A percentile compares a stretch with the other conserved stretches of the same genome.
Conservation (phyloP, 129 eudicot genomes). For the Sambucus nigra region DNA sequence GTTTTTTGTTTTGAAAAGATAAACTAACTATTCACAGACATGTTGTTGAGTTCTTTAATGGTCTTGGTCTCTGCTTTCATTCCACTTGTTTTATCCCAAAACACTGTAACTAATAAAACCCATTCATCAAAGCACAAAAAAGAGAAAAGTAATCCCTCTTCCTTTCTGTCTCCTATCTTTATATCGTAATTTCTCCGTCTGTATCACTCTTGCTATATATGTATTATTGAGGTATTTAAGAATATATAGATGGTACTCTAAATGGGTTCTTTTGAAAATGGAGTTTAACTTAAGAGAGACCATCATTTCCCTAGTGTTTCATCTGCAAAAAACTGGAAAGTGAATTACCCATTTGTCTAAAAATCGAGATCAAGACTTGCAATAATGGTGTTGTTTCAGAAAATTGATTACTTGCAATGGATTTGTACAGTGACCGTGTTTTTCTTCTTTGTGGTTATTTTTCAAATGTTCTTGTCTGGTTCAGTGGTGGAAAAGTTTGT, state of each 20-base stretch:
- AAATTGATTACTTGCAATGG: conserved; percentile 69
- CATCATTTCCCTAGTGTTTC: conserved; percentile 43
- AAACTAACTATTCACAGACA: conserved; percentile 29
- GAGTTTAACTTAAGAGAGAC: conserved; percentile 66
- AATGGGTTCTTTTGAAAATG: conserved; percentile 96
- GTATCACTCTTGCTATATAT: neutral
- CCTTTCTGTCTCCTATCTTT: conserved; percentile 5
- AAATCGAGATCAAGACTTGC: conserved; percentile 84
- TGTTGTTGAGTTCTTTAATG: conserved; percentile 42
- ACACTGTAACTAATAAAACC: conserved; percentile 11
- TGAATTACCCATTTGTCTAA: conserved; percentile 40
- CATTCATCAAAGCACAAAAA: neutral
- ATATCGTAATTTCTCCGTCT: conserved; percentile 3
- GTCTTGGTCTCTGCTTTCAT: neutral
- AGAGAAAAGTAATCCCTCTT: neutral
- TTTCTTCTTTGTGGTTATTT: conserved; percentile 55
- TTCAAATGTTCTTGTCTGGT: conserved; percentile 67
- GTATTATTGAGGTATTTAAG: conserved; percentile 2
- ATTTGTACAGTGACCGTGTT: conserved; percentile 68
- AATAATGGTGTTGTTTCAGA: conserved; percentile 62
- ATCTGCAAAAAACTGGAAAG: conserved; percentile 36
- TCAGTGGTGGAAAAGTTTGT: conserved; percentile 48
- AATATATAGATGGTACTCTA: conserved; percentile 33
- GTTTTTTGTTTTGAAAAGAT: conserved; percentile 17
- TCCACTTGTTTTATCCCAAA: conserved; percentile 9